These are phyloP conservation scores for Pseudogymnoascus sp. DNA, from an alignment of 2,329 filamentous ascomycete species.

Conservation along the genomic window DNA sequence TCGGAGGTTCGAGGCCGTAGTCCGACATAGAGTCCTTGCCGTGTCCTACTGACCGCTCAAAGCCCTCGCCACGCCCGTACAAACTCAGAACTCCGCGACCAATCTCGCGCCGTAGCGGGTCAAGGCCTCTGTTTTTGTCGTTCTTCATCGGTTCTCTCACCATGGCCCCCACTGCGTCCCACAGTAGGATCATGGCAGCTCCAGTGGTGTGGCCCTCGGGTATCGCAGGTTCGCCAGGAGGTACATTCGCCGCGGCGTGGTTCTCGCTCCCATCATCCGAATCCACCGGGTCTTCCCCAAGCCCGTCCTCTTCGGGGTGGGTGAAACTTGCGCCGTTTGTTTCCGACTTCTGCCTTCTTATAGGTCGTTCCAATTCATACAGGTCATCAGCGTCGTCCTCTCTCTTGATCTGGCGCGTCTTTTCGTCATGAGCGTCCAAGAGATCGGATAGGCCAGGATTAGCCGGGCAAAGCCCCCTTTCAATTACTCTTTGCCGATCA, in stretches of 20 bases:
- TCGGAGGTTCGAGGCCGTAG: slow-evolving; percentile 33
- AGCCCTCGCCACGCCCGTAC: slow-evolving; percentile 59
- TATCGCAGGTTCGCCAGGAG: slow-evolving; percentile 58
- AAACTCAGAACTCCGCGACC: slow-evolving; percentile 64
- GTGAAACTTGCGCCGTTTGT: not conserved
- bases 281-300: slow-evolving; percentile 18
- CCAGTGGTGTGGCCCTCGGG: slow-evolving; percentile 82
- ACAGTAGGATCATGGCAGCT: slow-evolving; percentile 71
- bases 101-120: slow-evolving; percentile 69
- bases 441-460: not conserved
- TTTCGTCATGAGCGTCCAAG: not conserved
- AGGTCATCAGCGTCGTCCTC: not conserved
- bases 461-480: not conserved
- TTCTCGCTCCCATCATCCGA: slow-evolving; percentile 31
- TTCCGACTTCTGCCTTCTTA: not conserved
- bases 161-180: slow-evolving; percentile 59
- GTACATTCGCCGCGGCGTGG: slow-evolving; percentile 31
- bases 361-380: not conserved
- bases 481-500: not conserved
- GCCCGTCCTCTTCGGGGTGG: slow-evolving; percentile 11
- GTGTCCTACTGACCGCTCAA: slow-evolving; percentile 42
- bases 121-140: slow-evolving; percentile 51
- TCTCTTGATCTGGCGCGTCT: not conserved
- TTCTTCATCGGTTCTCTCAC: slow-evolving; percentile 41
- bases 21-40: slow-evolving; percentile 28